phyloP scores from a whole-genome alignment of 2,329 filamentous ascomycete genomes.

The Botrytis paeoniae region DNA sequence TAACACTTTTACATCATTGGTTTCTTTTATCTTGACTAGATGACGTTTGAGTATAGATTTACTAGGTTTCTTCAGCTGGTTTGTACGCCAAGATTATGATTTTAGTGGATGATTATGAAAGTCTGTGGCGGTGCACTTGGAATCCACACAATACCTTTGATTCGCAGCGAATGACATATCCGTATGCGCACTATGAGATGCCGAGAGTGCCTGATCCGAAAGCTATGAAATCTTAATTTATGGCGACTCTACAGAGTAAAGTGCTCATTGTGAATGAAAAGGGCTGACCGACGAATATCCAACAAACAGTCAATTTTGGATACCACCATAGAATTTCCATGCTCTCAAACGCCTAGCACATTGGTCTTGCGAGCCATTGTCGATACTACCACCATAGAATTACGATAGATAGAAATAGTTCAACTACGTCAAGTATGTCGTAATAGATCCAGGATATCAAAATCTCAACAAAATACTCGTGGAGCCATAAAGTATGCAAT shows the following conservation, averaged over 20 bases:
- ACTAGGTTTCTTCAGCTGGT: conserved; percentile 16
- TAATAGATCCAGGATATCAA: not conserved
- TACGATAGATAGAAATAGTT: not conserved
- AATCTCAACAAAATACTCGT: not conserved
- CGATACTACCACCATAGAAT: not conserved
- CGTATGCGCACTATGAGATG: not conserved
- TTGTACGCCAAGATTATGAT: conserved; percentile 5
- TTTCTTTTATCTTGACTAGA: not conserved
- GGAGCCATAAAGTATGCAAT: not conserved
- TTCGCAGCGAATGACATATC: not conserved
- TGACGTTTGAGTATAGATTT: not conserved
- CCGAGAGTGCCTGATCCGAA: conserved; percentile 5
- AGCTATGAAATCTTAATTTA: not conserved
- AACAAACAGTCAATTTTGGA: not conserved
- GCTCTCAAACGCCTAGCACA: not conserved
- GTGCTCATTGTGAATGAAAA: not conserved
- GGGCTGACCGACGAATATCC: not conserved
- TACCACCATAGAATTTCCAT: not conserved
- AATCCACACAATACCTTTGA: not conserved
- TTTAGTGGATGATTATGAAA: conserved; percentile 6
- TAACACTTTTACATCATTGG: not conserved
- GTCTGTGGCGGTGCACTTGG: conserved; percentile 10
- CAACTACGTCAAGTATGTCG: not conserved
- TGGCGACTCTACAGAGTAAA: not conserved
- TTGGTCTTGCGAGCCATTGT: not conserved